phyloP scores from a whole-genome alignment of 1,284 basidiomycete genomes.

The Cryptococcus neoformans region DNA sequence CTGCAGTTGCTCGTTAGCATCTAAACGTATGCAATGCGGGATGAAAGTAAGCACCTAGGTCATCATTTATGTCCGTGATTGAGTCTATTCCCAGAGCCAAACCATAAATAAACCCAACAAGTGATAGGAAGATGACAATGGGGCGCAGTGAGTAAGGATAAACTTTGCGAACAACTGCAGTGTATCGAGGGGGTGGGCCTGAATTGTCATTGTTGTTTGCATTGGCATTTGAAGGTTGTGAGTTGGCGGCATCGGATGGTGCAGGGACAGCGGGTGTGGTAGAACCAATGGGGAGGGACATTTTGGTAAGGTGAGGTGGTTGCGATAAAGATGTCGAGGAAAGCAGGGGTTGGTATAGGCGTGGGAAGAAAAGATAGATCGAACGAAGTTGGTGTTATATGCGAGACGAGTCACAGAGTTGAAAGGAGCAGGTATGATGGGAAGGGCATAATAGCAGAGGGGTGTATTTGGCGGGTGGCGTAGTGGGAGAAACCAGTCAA shows the following conservation, averaged over 20 bases:
- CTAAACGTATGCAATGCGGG: too few species aligned
- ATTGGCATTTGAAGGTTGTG: not conserved
- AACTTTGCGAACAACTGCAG: constrained; percentile 25
- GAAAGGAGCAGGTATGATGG: too few species aligned
- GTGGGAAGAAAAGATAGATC: too few species aligned
- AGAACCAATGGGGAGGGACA: not conserved
- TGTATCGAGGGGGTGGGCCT: constrained; percentile 30
- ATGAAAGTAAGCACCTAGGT: constrained; percentile 17
- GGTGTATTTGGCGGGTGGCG: too few species aligned
- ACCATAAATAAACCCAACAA: constrained; percentile 36
- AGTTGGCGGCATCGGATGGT: not conserved
- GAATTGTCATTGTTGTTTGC: not conserved
- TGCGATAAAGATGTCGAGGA: too few species aligned
- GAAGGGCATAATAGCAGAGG: too few species aligned
- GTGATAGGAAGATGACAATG: constrained; percentile 29
- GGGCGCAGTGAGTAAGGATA: constrained; percentile 38
- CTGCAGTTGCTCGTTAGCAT: constrained; percentile 1
- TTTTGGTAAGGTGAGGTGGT: not conserved
- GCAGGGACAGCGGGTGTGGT: not conserved
- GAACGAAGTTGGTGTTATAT: too few species aligned
- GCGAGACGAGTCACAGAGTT: too few species aligned
- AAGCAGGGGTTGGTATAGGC: too few species aligned
- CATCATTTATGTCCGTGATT: constrained; percentile 18
- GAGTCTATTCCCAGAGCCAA: constrained; percentile 28
- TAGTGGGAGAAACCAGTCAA: too few species aligned